phyloP scores from a whole-genome alignment of 768 basidiomycete genomes.

The Tremella mesenterica region DNA sequence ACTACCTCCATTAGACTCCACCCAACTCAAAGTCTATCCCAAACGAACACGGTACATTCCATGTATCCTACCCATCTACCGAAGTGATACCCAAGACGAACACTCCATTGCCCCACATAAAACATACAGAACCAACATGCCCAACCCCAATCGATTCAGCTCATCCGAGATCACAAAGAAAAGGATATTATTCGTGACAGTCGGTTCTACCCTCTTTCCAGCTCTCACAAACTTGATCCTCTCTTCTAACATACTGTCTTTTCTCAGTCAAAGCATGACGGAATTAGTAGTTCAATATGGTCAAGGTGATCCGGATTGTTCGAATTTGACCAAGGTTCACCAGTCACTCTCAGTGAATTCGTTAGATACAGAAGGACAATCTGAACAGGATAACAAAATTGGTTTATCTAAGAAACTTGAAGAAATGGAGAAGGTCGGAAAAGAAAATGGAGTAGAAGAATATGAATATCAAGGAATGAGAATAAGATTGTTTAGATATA shows the following conservation, averaged over 20 bases:
- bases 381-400: conserved; percentile 5
- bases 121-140: not conserved
- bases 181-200: conserved; percentile 60
- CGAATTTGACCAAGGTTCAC: no score
- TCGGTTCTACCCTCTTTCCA: conserved; percentile 84
- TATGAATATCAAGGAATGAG: conserved; percentile 47
- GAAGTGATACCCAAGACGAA: no score
- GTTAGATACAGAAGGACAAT: not conserved
- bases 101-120: no score
- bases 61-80: no score
- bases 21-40: no score
- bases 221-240: conserved; percentile 58
- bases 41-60: no score
- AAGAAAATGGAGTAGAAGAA: not conserved
- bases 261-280: conserved; percentile 55
- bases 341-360: no score
- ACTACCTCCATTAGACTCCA: no score
- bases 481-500: conserved; percentile 66
- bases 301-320: no score
- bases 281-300: conserved; percentile 70
- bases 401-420: not conserved
- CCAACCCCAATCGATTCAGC: not conserved
- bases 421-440: conserved; percentile 1
- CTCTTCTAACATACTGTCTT: conserved; percentile 52
- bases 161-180: not conserved